A percentile compares a stretch with the other conserved stretches of the same genome.
These are phyloP conservation scores for Pleurotus djamor DNA, from an alignment of 768 basidiomycete genomes.

Conservation along the genomic window DNA sequence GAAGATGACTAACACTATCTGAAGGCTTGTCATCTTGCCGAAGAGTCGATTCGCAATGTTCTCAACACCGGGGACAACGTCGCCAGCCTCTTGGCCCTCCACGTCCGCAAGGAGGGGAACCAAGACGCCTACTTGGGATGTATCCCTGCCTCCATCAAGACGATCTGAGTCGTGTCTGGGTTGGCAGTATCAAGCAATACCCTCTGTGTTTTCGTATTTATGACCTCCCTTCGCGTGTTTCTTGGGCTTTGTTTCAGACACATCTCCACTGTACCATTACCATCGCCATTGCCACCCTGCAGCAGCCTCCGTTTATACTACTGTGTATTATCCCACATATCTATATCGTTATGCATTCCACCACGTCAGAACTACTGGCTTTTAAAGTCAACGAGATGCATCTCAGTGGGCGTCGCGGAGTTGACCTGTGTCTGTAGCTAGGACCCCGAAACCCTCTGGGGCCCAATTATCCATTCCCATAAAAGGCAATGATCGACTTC, in stretches of 20 bases:
- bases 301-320: background rate
- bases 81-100: constrained; percentile 62
- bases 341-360: background rate
- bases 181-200: constrained; percentile 11
- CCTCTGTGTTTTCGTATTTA: constrained; percentile 7
- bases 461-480: no score
- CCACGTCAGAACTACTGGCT: no score
- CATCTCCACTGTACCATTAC: constrained; percentile 9
- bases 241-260: background rate
- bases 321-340: background rate
- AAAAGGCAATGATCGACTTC: no score
- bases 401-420: background rate
- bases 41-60: constrained; percentile 67
- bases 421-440: no score
- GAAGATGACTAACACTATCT: background rate
- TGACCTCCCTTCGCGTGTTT: constrained; percentile 10
- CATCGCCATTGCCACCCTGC: no score
- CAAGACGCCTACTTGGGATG: constrained; percentile 20
- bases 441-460: no score
- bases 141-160: constrained; percentile 37
- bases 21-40: constrained; percentile 69
- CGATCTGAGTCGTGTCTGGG: constrained; percentile 25
- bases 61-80: constrained; percentile 70
- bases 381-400: background rate
- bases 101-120: constrained; percentile 26